Base-by-base conservation (phyloP, 1,139 yeast genomes). In the Hanseniaspora gamundiae region DNA sequence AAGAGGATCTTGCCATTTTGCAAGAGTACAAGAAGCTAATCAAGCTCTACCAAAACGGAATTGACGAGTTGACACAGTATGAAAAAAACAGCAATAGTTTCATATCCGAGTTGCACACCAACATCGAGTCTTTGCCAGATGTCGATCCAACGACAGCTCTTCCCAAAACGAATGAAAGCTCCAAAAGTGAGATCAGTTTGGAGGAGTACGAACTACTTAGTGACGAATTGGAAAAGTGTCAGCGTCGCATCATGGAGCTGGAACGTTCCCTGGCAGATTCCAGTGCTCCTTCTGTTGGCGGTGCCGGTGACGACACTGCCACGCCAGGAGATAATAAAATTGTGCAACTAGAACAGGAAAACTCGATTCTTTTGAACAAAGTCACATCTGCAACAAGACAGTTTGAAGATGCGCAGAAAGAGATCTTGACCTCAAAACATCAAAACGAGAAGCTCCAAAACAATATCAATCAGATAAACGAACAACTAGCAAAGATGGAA, bases 101-200 rank as follows among this genome's bases (percentile, higher is more conserved):
- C 41, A 81, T 91, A 56, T 75, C 87, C 61, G 78, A 78, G 20
- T 68, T 85, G 24, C 88, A 88, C 65, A 69, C 87, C 47, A 67
- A 76, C 22, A 66, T 91, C 13, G 85, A 87, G 2, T 95, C 88
- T 57, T 91, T 94, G 0, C 96, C 97, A 0, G 96, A 91, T 62
- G 97, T 97, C 3, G 74, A 73, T 48, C 94, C 95, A 2, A 60
- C 70, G 3, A 65, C 79, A 47, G 60, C 68, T 16, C 67, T 69
- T 29, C 17, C 19, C 17, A n/a, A n/a, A 16, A n/a, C 17, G 17
- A 30, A 16, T 30, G 35, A 30, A 8, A 14, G n/a, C 30, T 13
- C 14, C n/a, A 14, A 13, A 8, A 13, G 30, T 14, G 40, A 42
- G 14, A 42, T 38, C 39, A 45, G 45, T 44, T 38, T 50, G n/a